phyloP scores from a whole-genome alignment of 805 yeast genomes.

The Myxozyma monticola region DNA sequence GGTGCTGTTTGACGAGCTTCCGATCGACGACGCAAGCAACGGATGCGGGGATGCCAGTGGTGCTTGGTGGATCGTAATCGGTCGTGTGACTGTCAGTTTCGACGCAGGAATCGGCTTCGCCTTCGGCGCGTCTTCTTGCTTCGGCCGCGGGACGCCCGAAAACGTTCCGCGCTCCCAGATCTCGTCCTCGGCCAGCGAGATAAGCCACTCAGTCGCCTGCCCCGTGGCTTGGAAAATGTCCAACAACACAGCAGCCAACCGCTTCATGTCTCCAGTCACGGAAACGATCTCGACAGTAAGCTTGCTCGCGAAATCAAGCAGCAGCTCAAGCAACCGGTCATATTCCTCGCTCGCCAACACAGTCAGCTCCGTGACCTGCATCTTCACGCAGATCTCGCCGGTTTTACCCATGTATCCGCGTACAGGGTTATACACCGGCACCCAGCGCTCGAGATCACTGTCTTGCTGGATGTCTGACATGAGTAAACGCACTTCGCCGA shows the following conservation, averaged over 20 bases:
- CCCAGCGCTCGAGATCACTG: conserved; percentile 35
- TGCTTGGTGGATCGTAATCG: neutral
- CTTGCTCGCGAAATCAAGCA: conserved; percentile 39
- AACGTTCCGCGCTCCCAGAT: conserved; percentile 38
- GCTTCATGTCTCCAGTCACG: conserved; percentile 33
- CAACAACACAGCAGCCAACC: conserved; percentile 48
- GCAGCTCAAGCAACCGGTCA: conserved; percentile 60
- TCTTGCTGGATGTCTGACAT: conserved; percentile 23
- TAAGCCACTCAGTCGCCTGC: conserved; percentile 71
- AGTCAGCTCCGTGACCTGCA: conserved; percentile 32
- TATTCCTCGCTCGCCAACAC: conserved; percentile 59
- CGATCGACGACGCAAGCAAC: neutral
- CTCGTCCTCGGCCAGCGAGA: conserved; percentile 66
- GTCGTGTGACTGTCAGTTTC: neutral
- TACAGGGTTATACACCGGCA: conserved; percentile 27
- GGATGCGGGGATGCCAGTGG: neutral
- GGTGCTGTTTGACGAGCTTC: neutral
- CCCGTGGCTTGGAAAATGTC: conserved; percentile 74
- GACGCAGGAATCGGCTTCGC: conserved; percentile 1
- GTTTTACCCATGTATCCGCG: conserved; percentile 24
- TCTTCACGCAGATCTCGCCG: conserved; percentile 34
- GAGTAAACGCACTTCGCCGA: conserved; percentile 25
- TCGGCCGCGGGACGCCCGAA: neutral
- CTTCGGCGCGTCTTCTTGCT: neutral
- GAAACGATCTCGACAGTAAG: conserved; percentile 48